phyloP scores from a whole-genome alignment of 148 eudicot genomes.

The Rhododendron williamsianum region DNA sequence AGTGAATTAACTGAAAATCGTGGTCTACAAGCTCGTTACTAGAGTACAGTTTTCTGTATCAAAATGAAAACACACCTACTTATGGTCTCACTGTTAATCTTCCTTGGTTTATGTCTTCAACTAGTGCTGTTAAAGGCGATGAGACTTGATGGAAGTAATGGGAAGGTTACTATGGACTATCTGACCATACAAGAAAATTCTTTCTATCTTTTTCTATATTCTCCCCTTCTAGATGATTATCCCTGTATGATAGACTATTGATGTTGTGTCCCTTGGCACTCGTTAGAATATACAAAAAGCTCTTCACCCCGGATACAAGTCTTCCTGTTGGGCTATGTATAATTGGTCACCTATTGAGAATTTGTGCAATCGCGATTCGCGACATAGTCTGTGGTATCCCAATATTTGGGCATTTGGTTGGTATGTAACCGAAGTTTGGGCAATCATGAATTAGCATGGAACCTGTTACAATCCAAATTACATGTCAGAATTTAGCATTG shows the following conservation, averaged over 20 bases:
- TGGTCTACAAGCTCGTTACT: background rate
- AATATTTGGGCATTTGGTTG: background rate
- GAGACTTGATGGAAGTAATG: background rate
- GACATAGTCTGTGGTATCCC: background rate
- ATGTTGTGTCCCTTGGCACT: background rate
- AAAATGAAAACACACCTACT: background rate
- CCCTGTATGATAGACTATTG: background rate
- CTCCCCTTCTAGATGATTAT: background rate
- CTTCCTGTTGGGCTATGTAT: background rate
- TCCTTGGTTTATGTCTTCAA: background rate
- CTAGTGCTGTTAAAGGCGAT: background rate
- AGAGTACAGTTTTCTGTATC: background rate
- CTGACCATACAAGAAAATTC: background rate
- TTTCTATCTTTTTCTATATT: background rate
- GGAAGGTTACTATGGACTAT: background rate
- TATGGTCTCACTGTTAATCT: background rate
- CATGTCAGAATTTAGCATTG: background rate
- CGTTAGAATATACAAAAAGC: background rate
- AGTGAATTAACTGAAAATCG: background rate
- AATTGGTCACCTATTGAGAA: background rate
- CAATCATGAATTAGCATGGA: background rate
- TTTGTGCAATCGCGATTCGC: background rate
- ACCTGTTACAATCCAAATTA: background rate
- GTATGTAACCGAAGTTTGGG: background rate
- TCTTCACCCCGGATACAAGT: background rate